Percentiles rank a stretch among this genome's conserved stretches.
Evolutionary conservation across 2,329 filamentous ascomycete genomes (phyloP).

Genomic region (Hymenoscyphus scutula): DNA sequence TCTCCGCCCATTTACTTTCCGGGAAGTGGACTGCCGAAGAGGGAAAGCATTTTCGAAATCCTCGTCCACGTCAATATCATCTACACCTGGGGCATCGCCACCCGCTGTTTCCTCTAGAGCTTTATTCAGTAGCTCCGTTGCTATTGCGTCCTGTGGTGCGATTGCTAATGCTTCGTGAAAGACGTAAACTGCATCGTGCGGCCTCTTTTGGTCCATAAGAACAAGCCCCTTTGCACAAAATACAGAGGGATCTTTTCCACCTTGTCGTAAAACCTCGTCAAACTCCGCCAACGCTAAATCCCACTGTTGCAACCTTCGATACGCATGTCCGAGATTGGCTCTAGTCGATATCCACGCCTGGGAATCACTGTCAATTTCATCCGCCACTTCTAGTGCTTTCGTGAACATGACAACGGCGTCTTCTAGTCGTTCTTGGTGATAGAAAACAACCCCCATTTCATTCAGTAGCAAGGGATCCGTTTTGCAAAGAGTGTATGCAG

Average conservation of each 20-base stretch:
- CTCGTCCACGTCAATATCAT: constrained; percentile 47
- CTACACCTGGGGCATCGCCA: constrained; percentile 28
- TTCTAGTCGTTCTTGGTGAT: constrained; percentile 78
- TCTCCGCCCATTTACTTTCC: background rate
- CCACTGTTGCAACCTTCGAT: constrained; percentile 68
- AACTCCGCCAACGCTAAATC: constrained; percentile 76
- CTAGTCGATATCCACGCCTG: constrained; percentile 80
- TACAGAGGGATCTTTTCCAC: constrained; percentile 73
- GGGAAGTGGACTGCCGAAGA: background rate
- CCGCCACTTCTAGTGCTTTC: constrained; percentile 72
- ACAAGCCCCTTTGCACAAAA: constrained; percentile 84
- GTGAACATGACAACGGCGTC: constrained; percentile 77
- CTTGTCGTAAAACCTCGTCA: constrained; percentile 79
- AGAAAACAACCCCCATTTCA: constrained; percentile 93
- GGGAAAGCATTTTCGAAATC: constrained; percentile 47
- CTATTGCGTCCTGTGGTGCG: constrained; percentile 75
- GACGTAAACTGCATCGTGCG: constrained; percentile 74
- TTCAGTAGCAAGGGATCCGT: constrained; percentile 89
- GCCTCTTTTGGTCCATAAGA: constrained; percentile 71
- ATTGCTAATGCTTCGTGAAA: constrained; percentile 83
- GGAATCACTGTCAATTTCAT: constrained; percentile 78
- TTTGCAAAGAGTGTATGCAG: constrained; percentile 78
- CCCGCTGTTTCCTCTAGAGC: constrained; percentile 63
- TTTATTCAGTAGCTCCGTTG: constrained; percentile 73
- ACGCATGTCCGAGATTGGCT: constrained; percentile 86